Evolutionary conservation across 306 rosid species (phyloP), one percentile per base, ranked within the genome.

Genomic region (Spatholobus suberectus): DNA sequence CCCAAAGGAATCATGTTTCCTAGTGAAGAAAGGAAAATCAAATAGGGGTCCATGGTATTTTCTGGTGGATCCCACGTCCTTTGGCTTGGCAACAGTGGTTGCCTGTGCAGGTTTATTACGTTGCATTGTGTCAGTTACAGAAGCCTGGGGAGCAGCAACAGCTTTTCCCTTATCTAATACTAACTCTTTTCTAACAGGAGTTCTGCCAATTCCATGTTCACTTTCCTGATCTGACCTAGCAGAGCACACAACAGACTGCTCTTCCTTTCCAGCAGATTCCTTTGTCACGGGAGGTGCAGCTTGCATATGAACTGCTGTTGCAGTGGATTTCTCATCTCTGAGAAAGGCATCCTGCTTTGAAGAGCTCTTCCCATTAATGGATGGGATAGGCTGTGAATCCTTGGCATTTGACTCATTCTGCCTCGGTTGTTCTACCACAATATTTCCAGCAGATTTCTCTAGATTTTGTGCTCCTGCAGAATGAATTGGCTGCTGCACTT

Each of bases 1-100:
- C 79, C 99, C 99, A 78, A 93, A 86, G 15, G 98, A 96, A 76
- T 96, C 99, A 37, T 90, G 93, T 79, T 92, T 93, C 94, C 98
- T 85, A 51, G 98, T 96, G 87, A 93, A 96, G 86, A 89, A 92
- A 35, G 99, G 99, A 84, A 96, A 96, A 91, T 96, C 99, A 91
- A 96, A 96, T 41, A 96, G 91, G 52, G 99, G 99, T 49, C 99
- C 99, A 86, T 96, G 92, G 86, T 96, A 93, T 89, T 96, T 96
- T 88, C 94, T 88, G 61, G 90, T 77, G 35, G 92, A 77, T 6
- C 84, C 89, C 49, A 77, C 82, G 51, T 96, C 98, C 83, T 96
- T 96, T 72, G 93, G 82, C 69, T 79, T 96, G 62, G 92, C 78
- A 78, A 83, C 80, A 24, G 90, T 38, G 79, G 87, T 90, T 54